A percentile compares a stretch with the other conserved stretches of the same genome.
These are phyloP conservation scores for Suhomyces ambrosiae DNA, from an alignment of 1,139 yeast genomes.

Conservation along the genomic window DNA sequence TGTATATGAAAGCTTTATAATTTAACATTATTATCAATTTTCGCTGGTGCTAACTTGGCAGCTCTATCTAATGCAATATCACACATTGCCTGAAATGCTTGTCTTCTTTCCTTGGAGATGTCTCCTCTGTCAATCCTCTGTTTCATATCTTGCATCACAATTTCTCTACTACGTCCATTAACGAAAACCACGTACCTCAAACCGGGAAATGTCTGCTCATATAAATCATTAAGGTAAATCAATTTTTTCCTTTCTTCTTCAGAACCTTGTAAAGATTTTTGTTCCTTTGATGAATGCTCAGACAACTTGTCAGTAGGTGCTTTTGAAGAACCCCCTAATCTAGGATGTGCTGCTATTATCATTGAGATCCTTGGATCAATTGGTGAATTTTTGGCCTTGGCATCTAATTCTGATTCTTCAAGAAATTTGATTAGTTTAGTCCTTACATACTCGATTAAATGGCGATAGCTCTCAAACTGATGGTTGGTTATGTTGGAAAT, in stretches of 20 bases:
- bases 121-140: slow-evolving; percentile 58
- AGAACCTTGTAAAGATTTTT: slow-evolving; percentile 55
- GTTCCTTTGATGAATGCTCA: slow-evolving; percentile 70
- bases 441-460: slow-evolving; percentile 55
- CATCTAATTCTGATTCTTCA: slow-evolving; percentile 23
- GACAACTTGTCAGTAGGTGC: slow-evolving; percentile 49
- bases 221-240: slow-evolving; percentile 54
- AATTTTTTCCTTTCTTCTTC: slow-evolving; percentile 52
- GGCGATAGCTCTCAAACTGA: slow-evolving; percentile 37
- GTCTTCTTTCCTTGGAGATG: slow-evolving; percentile 54
- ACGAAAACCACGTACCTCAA: slow-evolving; percentile 89
- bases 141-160: slow-evolving; percentile 67
- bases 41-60: too few species aligned
- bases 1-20: too few species aligned
- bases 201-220: slow-evolving; percentile 78
- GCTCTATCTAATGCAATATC: slow-evolving; percentile 85
- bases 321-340: slow-evolving; percentile 64
- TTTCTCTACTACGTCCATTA: slow-evolving; percentile 71
- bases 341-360: slow-evolving; percentile 86
- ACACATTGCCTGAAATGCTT: slow-evolving; percentile 84
- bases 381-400: slow-evolving; percentile 17
- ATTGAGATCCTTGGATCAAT: slow-evolving; percentile 40
- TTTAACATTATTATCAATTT: slow-evolving; percentile 17
- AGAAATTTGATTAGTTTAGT: slow-evolving; percentile 37
- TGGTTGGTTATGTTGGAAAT: slow-evolving; percentile 28